phyloP scores from a whole-genome alignment of 202 grass and related monocot genomes.

The Sporobolus alterniflorus region DNA sequence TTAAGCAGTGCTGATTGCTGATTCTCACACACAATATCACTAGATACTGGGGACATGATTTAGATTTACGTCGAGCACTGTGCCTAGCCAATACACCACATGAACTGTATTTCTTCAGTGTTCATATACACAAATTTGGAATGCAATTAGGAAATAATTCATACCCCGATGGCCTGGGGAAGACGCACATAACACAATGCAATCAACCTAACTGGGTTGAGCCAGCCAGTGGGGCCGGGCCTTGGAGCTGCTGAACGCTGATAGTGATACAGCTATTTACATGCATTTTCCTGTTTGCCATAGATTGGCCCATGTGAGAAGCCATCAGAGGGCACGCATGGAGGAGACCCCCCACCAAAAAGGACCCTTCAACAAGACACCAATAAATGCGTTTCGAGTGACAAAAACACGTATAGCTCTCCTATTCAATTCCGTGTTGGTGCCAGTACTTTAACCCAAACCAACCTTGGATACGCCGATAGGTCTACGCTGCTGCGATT shows the following conservation, averaged over 20 bases:
- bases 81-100: background rate
- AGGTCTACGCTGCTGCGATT: background rate
- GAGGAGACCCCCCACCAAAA: background rate
- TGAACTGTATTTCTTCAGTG: no score
- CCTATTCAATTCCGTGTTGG: slow-evolving; percentile 10
- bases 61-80: background rate
- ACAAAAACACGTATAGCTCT: background rate
- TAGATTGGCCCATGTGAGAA: slow-evolving; percentile 33
- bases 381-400: slow-evolving; percentile 4
- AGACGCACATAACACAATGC: no score
- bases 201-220: no score
- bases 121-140: no score
- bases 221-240: no score
- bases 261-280: no score
- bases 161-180: no score
- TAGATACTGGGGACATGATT: background rate
- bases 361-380: slow-evolving; percentile 19
- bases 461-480: slow-evolving; percentile 18
- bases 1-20: background rate
- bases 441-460: background rate
- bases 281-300: slow-evolving; percentile 9
- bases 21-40: background rate
- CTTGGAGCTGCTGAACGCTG: no score
- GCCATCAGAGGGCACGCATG: background rate
- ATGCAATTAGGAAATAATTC: no score